A percentile compares a stretch with the other conserved stretches of the same genome.
Evolutionary conservation across 768 basidiomycete species (phyloP).

Genomic region (Leccinum sublutescens): DNA sequence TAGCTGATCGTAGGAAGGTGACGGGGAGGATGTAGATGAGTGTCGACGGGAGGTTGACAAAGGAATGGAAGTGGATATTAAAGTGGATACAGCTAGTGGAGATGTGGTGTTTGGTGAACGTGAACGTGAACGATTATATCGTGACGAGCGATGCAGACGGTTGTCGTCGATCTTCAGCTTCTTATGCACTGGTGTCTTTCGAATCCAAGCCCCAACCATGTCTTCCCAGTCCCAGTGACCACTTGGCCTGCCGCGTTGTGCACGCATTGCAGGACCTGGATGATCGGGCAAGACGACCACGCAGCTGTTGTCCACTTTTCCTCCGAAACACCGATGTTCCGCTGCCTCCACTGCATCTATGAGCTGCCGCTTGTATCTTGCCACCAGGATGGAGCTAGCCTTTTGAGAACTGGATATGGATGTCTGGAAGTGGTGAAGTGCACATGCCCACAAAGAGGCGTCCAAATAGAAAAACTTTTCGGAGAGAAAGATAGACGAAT

Average conservation of each 20-base stretch:
- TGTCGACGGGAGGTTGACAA: neutral
- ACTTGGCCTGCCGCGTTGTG: conserved; percentile 15
- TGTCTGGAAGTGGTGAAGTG: conserved; percentile 46
- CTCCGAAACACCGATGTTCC: conserved; percentile 46
- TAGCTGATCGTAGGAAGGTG: conserved; percentile 7
- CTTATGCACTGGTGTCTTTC: conserved; percentile 34
- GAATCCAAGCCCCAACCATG: conserved; percentile 45
- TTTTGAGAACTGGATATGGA: conserved; percentile 23
- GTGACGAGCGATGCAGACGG: neutral
- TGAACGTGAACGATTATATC: neutral
- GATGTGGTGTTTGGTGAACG: neutral
- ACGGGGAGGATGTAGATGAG: conserved; percentile 9
- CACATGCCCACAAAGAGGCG: conserved; percentile 52
- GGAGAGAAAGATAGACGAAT: conserved; percentile 32
- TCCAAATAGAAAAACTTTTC: conserved; percentile 42
- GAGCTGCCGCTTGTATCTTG: conserved; percentile 38
- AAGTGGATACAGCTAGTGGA: neutral
- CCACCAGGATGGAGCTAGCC: conserved; percentile 24
- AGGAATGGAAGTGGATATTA: neutral
- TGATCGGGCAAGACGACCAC: conserved; percentile 10
- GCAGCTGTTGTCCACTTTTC: conserved; percentile 16
- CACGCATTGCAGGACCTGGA: conserved; percentile 2
- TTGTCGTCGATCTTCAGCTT: conserved; percentile 16
- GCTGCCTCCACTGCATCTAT: conserved; percentile 51
- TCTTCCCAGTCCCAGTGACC: conserved; percentile 51